Conservation (phyloP, 2,329 filamentous ascomycete species). For the Ceratocystis harringtonii region DNA sequence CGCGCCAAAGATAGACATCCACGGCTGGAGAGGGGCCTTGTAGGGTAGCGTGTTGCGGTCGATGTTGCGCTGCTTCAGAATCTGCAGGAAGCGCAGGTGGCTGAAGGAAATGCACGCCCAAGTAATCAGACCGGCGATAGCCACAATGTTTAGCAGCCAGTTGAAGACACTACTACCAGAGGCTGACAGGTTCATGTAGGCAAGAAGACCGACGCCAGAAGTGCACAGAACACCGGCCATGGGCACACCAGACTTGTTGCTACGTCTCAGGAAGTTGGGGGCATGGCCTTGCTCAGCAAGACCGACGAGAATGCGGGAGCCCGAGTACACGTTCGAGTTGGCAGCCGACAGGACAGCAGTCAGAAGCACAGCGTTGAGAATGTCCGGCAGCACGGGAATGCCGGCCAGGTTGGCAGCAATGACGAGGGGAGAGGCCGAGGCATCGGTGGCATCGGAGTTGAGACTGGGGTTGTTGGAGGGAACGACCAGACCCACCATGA, state of each 20-base stretch:
- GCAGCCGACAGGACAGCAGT: slow-evolving; percentile 66
- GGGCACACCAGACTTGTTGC: slow-evolving; percentile 47
- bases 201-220: slow-evolving; percentile 45
- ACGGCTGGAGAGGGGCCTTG: slow-evolving; percentile 46
- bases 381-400: slow-evolving; percentile 46
- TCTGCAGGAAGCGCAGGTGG: slow-evolving; percentile 51
- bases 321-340: slow-evolving; percentile 63
- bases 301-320: slow-evolving; percentile 51
- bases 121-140: slow-evolving; percentile 53
- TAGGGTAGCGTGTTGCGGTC: slow-evolving; percentile 45
- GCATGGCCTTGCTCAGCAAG: slow-evolving; percentile 50
- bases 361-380: slow-evolving; percentile 65
- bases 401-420: slow-evolving; percentile 46
- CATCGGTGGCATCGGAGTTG: slow-evolving; percentile 37
- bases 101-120: slow-evolving; percentile 53
- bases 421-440: slow-evolving; percentile 50
- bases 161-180: slow-evolving; percentile 47
- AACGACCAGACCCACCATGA: slow-evolving; percentile 58
- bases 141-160: slow-evolving; percentile 59
- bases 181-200: slow-evolving; percentile 50
- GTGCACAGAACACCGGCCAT: slow-evolving; percentile 40
- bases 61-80: slow-evolving; percentile 40
- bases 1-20: slow-evolving; percentile 48
- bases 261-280: slow-evolving; percentile 42
- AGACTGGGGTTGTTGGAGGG: slow-evolving; percentile 45